Evolutionary conservation across 371 early-diverging fungal genomes (phyloP), one percentile per base, ranked within the genome.

Genomic region (Fennellomyces sp.): DNA sequence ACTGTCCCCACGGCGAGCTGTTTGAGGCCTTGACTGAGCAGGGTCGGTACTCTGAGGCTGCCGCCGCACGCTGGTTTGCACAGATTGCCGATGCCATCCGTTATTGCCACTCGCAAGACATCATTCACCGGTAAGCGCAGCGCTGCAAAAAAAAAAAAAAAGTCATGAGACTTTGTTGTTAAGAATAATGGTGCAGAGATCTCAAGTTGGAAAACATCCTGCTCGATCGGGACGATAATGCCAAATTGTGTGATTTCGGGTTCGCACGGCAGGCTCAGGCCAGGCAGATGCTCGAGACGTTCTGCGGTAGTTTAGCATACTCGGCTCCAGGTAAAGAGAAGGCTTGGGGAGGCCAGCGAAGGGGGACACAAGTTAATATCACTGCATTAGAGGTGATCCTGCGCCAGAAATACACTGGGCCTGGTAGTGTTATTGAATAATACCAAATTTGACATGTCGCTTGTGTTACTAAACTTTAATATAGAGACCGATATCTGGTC

Each of bases 181-280:
- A 28, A n/a, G 1, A 17, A 26, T 52, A 11, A 52, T 52, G 8
- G 11, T 41, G 48, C 48, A 88, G 91, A 53, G 94, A 94, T 71
- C 77, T 94, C 60, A 94, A 94, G 63, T 80, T 94, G 27, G 93
- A 94, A 69, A 94, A 94, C 71, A 86, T 94, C 41, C 67, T 94
- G 30, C 75, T 94, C 38, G 91, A 89, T 62, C 69, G 80, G 25
- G 76, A 92, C 45, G 73, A 88, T 63, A 83, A 88, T 56, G 82
- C 90, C 65, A 95, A 95, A 66, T 70, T 95, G 39, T 89, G 89
- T 50, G 96, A 95, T 75, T 94, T 95, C 81, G 96, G 96, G 15
- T 94, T 95, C 78, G 91, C 93, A 10, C 76, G 90, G 10, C 83
- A 86, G 41, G 81, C 81, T 31, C 87, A 90, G 29, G 70, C 76